Base-by-base conservation (phyloP, 306 rosid species). In the Cicer bijugum region DNA sequence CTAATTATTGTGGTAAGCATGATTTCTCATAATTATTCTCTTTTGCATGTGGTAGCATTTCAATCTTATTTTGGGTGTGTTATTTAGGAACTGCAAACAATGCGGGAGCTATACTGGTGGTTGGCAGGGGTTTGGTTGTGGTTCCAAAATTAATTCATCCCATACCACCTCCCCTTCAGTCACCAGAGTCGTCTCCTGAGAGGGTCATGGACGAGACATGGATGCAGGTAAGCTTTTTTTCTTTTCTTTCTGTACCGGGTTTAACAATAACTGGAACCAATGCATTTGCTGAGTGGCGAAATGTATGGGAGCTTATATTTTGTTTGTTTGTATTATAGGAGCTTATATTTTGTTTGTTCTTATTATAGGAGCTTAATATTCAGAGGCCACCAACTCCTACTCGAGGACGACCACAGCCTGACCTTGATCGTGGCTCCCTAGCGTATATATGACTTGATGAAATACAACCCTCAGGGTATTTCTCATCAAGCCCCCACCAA, bases 381-480 rank as follows among this genome's bases (percentile, higher is more conserved):
- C 99, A 95, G 83, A 88, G 99, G 84, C 99, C 99, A 5, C 99
- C 99, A 8, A 95, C 99, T 67, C 99, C 99, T 47, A 95, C 97
- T 12, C 90, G 99, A 12, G 99, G 99, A 58, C 89, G 99, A 80
- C 99, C 99, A 12, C 99, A 90, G 81, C 97, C 99, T 44, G 97
- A 95, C 74, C 97, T 65, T 81, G 99, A 95, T 80, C 96, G 99
- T 28, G 83, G 81, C 82, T 95, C 99, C 46, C 97, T 95, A 75
- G 99, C 99, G 84, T 95, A 95, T 73, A 95, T 95, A 88, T 95
- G 85, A 45, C 57, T 28, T 57, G 56, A 70, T 69, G 61, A 61
- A 64, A 33, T 77, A 53, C 73, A 33, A 74, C 53, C 51, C 6
- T 9, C 38, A 3, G 67, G 23, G 46, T 57, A 61, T 80, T 76